Conservation (phyloP, 192 early-diverging fungal species). For the Fimicolochytrium jonesii region DNA sequence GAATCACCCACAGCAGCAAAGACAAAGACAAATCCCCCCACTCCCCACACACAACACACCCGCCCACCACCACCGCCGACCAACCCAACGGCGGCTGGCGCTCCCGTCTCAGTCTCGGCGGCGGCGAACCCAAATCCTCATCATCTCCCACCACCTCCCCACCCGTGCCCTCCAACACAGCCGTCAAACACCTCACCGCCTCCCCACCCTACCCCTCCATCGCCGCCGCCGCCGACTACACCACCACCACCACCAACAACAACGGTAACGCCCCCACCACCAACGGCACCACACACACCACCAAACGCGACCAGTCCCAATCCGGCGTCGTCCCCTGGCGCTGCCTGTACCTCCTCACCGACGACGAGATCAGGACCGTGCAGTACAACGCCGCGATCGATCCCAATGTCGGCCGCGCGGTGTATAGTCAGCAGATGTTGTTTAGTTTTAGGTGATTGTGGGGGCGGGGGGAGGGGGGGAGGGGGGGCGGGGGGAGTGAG, state of each 20-base stretch:
- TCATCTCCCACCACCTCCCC: background rate
- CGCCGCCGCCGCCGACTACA: background rate
- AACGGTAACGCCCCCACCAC: background rate
- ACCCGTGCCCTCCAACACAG: no score
- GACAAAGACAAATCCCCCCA: background rate
- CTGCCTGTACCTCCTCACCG: background rate
- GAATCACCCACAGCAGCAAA: background rate
- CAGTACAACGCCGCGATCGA: background rate
- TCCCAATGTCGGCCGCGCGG: no score
- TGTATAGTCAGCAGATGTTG: no score
- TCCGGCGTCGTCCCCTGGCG: slow-evolving; percentile 1
- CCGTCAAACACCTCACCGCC: background rate
- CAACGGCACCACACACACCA: no score
- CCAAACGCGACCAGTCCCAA: slow-evolving; percentile 5
- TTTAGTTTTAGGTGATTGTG: no score
- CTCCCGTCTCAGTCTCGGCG: background rate
- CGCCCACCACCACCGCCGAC: no score
- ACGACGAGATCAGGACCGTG: background rate
- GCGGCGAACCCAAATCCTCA: background rate
- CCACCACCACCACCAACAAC: background rate
- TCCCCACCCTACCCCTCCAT: background rate
- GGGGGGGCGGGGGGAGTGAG: no score
- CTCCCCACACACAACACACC: no score
- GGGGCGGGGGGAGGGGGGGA: no score
- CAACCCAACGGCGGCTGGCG: no score